phyloP scores from a whole-genome alignment of 192 early-diverging fungal species.

The Hyaloraphidium curvatum region DNA sequence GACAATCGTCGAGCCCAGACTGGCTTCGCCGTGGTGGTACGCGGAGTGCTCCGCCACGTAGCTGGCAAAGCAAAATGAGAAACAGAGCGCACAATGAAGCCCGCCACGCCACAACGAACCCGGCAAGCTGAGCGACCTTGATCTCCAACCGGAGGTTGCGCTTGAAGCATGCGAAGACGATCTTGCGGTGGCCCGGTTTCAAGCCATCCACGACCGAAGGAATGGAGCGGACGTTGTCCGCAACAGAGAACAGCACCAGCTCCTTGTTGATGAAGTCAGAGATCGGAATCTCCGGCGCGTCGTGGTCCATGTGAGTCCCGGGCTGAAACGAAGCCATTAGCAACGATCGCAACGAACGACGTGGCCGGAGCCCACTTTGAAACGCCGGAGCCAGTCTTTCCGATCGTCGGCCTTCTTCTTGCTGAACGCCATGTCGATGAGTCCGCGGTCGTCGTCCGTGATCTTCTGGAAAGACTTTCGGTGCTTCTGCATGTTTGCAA shows the following conservation, averaged over 20 bases:
- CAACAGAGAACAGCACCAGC: conserved; percentile 82
- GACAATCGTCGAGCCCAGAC: conserved; percentile 68
- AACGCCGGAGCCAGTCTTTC: conserved; percentile 78
- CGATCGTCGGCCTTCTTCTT: conserved; percentile 85
- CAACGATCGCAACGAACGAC: not conserved
- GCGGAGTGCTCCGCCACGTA: conserved; percentile 73
- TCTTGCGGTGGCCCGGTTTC: conserved; percentile 94
- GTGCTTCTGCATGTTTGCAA: conserved; percentile 58
- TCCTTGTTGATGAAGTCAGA: conserved; percentile 89
- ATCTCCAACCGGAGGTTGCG: conserved; percentile 60
- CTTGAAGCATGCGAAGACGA: conserved; percentile 70
- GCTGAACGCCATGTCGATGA: conserved; percentile 95
- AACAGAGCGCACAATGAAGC: not conserved
- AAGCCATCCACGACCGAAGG: conserved; percentile 85
- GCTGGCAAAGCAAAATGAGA: conserved; percentile 32
- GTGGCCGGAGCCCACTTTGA: conserved; percentile 16
- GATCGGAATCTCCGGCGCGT: conserved; percentile 51
- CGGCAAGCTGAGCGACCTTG: conserved; percentile 28
- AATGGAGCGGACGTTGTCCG: conserved; percentile 87
- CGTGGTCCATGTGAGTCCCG: conserved; percentile 79
- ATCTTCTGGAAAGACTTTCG: conserved; percentile 50
- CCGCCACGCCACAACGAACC: not conserved
- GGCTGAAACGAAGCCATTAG: conserved; percentile 24
- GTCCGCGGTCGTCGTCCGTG: conserved; percentile 34
- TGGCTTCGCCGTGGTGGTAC: conserved; percentile 90